Evolutionary conservation across 768 basidiomycete species (phyloP).

Genomic region (Termitomyces sp.): DNA sequence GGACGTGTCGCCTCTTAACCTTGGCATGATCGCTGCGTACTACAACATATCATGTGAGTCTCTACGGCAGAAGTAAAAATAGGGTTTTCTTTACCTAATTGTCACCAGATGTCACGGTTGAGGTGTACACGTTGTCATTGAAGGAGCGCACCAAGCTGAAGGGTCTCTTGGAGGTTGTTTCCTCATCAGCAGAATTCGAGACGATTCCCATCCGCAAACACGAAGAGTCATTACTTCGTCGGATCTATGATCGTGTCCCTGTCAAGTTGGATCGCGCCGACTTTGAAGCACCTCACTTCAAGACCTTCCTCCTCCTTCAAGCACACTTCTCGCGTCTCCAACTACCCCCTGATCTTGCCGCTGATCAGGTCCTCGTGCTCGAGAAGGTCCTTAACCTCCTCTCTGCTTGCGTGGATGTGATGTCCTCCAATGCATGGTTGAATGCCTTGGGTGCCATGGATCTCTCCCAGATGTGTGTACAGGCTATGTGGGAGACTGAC

Average conservation of each 20-base stretch:
- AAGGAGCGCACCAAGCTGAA: slow-evolving; percentile 97
- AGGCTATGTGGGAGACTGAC: slow-evolving; percentile 97
- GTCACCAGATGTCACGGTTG: slow-evolving; percentile 81
- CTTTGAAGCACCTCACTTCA: slow-evolving; percentile 96
- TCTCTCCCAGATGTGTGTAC: slow-evolving; percentile 96
- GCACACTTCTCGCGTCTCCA: slow-evolving; percentile 94
- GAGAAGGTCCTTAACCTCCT: slow-evolving; percentile 88
- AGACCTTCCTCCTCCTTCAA: slow-evolving; percentile 94
- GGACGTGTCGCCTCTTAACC: slow-evolving; percentile 86
- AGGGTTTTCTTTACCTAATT: slow-evolving; percentile 8
- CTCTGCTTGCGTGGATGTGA: slow-evolving; percentile 95
- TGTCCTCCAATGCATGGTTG: slow-evolving; percentile 95
- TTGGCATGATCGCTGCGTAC: slow-evolving; percentile 98
- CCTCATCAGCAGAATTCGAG: slow-evolving; percentile 96
- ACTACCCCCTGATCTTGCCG: slow-evolving; percentile 88
- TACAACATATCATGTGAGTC: slow-evolving; percentile 85
- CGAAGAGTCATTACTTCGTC: slow-evolving; percentile 77
- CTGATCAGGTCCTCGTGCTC: slow-evolving; percentile 83
- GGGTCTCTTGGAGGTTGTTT: slow-evolving; percentile 93
- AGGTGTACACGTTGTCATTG: slow-evolving; percentile 92
- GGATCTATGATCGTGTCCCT: slow-evolving; percentile 94
- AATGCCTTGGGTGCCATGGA: slow-evolving; percentile 97
- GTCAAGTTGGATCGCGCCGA: slow-evolving; percentile 83
- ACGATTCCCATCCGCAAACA: slow-evolving; percentile 90
- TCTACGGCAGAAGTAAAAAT: neutral